Evolutionary conservation across 2,329 filamentous ascomycete genomes (phyloP).

Genomic region (Cercospora zeina): DNA sequence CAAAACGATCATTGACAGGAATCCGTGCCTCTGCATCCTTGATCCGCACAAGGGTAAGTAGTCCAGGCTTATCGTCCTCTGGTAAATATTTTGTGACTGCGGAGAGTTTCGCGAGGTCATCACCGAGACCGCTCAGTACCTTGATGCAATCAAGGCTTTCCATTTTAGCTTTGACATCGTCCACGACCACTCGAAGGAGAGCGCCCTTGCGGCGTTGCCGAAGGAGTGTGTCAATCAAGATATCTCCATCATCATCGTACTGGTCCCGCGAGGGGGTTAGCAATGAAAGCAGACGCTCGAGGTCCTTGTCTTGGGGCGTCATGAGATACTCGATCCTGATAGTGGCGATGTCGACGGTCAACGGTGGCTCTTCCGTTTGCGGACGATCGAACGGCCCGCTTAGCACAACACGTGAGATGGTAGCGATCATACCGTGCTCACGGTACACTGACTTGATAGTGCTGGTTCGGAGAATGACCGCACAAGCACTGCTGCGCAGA

Average conservation of each 20-base stretch:
- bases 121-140: slow-evolving; percentile 68
- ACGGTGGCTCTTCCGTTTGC: slow-evolving; percentile 43
- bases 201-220: slow-evolving; percentile 83
- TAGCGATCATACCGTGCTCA: slow-evolving; percentile 68
- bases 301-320: slow-evolving; percentile 73
- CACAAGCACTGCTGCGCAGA: slow-evolving; percentile 75
- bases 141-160: slow-evolving; percentile 65
- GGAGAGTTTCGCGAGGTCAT: slow-evolving; percentile 75
- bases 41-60: slow-evolving; percentile 72
- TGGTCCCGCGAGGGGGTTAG: slow-evolving; percentile 91
- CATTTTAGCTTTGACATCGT: slow-evolving; percentile 63
- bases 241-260: slow-evolving; percentile 86
- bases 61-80: slow-evolving; percentile 88
- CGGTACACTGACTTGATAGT: slow-evolving; percentile 79
- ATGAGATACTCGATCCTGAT: slow-evolving; percentile 72
- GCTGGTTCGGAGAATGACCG: slow-evolving; percentile 71
- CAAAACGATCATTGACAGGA: slow-evolving; percentile 68
- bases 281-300: slow-evolving; percentile 78
- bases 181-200: slow-evolving; percentile 70
- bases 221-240: slow-evolving; percentile 87
- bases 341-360: slow-evolving; percentile 28
- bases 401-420: slow-evolving; percentile 73
- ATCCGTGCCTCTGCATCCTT: slow-evolving; percentile 62
- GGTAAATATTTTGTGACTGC: slow-evolving; percentile 92
- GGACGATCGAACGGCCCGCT: slow-evolving; percentile 61